Base-by-base conservation (phyloP, 2,329 filamentous ascomycete genomes). In the Cladorrhinum sp. region DNA sequence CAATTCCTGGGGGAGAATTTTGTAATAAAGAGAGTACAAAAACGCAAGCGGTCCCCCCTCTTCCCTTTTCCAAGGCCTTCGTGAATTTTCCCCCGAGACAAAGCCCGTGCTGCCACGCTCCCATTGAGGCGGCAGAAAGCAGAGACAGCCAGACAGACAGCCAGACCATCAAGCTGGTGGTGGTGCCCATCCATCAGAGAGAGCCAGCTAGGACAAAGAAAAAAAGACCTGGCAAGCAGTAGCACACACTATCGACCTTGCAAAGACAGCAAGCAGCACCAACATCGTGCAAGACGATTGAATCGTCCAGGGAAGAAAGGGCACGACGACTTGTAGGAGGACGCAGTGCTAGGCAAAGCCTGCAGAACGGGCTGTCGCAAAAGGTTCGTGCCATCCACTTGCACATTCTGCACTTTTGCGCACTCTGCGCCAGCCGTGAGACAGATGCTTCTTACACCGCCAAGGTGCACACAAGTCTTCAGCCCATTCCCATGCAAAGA, bases 1-100 rank as follows among this genome's bases (percentile, higher is more conserved):
- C 16, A 46, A 28, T 58, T 55, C 55, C 55, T 50, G 55, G 54
- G 48, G 42, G 23, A 49, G 42, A 55, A 28, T 51, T 16, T 16
- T 8, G 24, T 33, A 62, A 67, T 67, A 68, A 68, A 69, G 67
- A 69, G 61, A 49, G 64, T 67, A 68, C 65, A 69, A 67, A 69
- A 66, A 69, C 65, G 65, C 58, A 60, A 23, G 63, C 60, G 54
- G 58, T 33, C 48, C 56, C 61, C 60, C 54, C 36, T 58, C 54
- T 61, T 57, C 59, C 58, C 61, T 64, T 66, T 61, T 56, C 58
- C 55, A 50, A 36, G 48, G 33, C n/a, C 60, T 57, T 58, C 62
- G 62, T 63, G 56, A 65, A 59, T 56, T 46, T 62, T 50, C 62
- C 48, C 60, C 30, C 39, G 59, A 67, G 66, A 69, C 67, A 69